These are phyloP conservation scores for Populus deltoides DNA, from an alignment of 345 rosid species.

Conservation along the genomic window DNA sequence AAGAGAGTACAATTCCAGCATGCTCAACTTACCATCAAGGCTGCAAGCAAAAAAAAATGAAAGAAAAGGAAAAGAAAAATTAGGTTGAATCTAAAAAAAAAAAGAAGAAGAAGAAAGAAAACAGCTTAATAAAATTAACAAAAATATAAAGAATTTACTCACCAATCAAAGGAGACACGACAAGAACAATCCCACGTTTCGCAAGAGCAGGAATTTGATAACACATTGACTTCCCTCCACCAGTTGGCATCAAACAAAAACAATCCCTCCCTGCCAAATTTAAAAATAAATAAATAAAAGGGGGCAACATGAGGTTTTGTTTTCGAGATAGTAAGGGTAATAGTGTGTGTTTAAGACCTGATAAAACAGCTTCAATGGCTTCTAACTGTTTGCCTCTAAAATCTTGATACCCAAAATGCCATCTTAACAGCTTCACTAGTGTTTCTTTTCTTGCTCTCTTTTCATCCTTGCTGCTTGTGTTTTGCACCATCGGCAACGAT, in stretches of 20 bases:
- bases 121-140: neutral
- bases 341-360: slow-evolving; percentile 35
- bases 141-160: neutral
- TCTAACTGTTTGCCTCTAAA: slow-evolving; percentile 87
- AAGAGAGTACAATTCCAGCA: no score
- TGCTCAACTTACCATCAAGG: slow-evolving; percentile 71
- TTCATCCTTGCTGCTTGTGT: slow-evolving; percentile 35
- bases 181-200: slow-evolving; percentile 83
- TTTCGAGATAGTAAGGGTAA: neutral
- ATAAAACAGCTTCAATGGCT: slow-evolving; percentile 81
- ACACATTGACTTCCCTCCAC: slow-evolving; percentile 97
- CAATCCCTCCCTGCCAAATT: slow-evolving; percentile 68
- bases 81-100: neutral
- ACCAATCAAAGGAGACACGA: slow-evolving; percentile 96
- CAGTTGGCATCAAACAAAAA: slow-evolving; percentile 95
- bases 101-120: neutral
- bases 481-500: slow-evolving; percentile 60
- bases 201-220: slow-evolving; percentile 93
- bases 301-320: neutral
- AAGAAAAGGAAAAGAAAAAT: neutral
- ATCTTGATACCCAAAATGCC: slow-evolving; percentile 89
- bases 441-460: slow-evolving; percentile 50
- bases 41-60: slow-evolving; percentile 41
- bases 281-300: neutral
- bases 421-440: slow-evolving; percentile 78